phyloP scores from a whole-genome alignment of 176 grass and related monocot species.

The Secale cereale region DNA sequence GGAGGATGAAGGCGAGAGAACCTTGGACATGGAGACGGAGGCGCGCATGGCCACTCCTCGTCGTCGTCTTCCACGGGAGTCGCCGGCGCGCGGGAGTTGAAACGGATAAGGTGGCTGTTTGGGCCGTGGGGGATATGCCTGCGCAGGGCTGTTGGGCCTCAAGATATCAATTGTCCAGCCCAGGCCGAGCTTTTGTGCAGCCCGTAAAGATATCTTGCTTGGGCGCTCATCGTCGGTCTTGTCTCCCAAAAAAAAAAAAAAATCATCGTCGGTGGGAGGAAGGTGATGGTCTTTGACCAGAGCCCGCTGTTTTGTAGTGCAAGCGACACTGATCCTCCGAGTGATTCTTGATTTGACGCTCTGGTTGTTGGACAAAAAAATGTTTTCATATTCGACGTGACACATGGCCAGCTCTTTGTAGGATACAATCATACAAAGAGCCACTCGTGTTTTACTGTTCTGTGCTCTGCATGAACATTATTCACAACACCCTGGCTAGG shows the following conservation, averaged over 20 bases:
- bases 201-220: neutral
- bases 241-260: no score
- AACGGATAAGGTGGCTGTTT: neutral
- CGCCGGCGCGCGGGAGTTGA: slow-evolving; percentile 1
- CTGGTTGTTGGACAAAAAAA: neutral
- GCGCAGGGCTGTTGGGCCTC: neutral
- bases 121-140: neutral
- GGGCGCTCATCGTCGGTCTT: no score
- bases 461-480: no score
- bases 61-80: neutral
- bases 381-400: neutral
- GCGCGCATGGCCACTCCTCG: neutral
- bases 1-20: neutral
- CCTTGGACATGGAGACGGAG: neutral
- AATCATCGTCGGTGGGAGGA: neutral
- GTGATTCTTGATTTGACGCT: neutral
- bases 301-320: neutral
- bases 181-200: neutral
- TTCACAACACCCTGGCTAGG: no score
- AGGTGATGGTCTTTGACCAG: neutral
- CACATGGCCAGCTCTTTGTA: neutral
- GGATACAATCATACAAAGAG: no score
- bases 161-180: neutral
- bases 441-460: no score
- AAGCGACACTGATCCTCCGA: neutral